Conservation (phyloP, 208 protist genomes). For the Acanthamoeba quina region DNA sequence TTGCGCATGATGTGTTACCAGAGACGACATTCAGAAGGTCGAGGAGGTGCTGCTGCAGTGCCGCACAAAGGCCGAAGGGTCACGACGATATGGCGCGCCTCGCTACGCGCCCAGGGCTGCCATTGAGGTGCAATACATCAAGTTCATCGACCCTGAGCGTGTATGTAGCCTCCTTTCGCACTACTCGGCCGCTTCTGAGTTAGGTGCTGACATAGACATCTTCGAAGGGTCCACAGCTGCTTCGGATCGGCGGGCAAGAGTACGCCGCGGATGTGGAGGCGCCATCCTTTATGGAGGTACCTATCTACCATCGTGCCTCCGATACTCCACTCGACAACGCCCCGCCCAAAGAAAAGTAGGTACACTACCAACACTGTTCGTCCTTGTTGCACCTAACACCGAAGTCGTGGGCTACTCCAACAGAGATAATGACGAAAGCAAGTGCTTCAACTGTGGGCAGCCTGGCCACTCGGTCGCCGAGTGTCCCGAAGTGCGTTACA, state of each 20-base stretch:
- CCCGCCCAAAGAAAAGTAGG: neutral
- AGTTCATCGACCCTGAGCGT: slow-evolving; percentile 10
- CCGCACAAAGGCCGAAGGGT: neutral
- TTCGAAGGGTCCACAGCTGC: neutral
- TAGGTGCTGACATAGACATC: neutral
- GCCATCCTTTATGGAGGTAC: neutral
- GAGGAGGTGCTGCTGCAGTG: neutral
- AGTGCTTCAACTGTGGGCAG: slow-evolving; percentile 24
- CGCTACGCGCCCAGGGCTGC: neutral
- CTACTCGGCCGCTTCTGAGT: neutral
- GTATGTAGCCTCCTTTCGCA: neutral
- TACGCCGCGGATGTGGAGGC: slow-evolving; percentile 3
- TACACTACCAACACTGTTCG: neutral
- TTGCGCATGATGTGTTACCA: neutral
- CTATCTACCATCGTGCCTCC: neutral
- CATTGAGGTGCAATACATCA: slow-evolving; percentile 14
- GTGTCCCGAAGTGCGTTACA: neutral
- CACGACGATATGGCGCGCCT: neutral
- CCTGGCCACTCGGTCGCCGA: slow-evolving; percentile 18
- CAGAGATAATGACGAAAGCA: neutral
- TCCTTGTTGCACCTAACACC: neutral
- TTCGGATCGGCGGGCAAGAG: neutral
- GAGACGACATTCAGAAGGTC: slow-evolving; percentile 7
- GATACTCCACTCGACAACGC: neutral
- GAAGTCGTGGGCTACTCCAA: neutral